Evolutionary conservation across 495 filamentous ascomycete species (phyloP).

Genomic region (Neurospora tetraspora): DNA sequence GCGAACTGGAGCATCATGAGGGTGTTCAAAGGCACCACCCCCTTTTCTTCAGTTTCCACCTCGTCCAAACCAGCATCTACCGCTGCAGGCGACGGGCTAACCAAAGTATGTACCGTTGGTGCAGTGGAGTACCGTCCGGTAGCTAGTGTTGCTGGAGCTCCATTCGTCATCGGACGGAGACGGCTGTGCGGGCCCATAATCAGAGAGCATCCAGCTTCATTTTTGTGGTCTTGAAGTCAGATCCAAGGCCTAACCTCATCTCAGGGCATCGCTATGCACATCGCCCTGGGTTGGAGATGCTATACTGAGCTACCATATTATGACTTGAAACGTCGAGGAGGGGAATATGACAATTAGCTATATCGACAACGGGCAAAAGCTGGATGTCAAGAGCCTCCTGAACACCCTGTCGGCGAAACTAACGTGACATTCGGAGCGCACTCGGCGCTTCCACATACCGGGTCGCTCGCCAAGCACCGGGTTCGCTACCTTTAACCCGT

Average conservation of each 20-base stretch:
- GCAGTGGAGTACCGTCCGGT: neutral
- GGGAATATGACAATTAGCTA: neutral
- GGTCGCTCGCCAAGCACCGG: neutral
- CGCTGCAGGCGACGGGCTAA: neutral
- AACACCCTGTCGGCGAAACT: neutral
- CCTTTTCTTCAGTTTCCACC: neutral
- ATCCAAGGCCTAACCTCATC: neutral
- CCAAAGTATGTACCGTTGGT: neutral
- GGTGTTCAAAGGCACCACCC: neutral
- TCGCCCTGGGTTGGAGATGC: neutral
- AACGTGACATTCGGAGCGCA: neutral
- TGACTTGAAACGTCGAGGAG: neutral
- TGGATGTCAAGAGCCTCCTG: neutral
- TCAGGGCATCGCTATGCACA: neutral
- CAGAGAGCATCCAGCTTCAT: neutral
- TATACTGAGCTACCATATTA: neutral
- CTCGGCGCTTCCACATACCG: neutral
- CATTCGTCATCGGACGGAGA: neutral
- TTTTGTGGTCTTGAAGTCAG: neutral
- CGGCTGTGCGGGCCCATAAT: neutral
- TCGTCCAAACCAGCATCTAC: neutral
- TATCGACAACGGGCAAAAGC: neutral
- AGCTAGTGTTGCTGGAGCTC: neutral
- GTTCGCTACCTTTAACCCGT: neutral
- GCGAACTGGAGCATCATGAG: neutral